Evolutionary conservation across 352 stramenopile genomes (phyloP), one percentile per base, ranked within the genome.

Genomic region (Phytopythium delawarense): DNA sequence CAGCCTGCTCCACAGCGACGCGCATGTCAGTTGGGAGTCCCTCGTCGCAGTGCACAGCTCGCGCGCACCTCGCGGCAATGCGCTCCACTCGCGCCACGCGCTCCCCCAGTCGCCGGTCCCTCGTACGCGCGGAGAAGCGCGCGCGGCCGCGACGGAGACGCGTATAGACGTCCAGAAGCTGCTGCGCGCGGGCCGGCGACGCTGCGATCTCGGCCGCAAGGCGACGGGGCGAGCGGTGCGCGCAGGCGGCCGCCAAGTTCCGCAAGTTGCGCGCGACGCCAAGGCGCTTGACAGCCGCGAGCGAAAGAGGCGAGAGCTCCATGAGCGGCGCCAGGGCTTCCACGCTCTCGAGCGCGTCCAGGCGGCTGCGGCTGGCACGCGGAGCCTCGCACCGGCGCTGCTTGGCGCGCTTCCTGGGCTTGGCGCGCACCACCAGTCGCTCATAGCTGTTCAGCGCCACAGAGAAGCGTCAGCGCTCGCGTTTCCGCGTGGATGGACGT

Each of bases 381-480:
- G 48, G 9, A 11, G 8, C 21, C 21, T 20, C 34, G 9, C 35
- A 1, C 9, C 9, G 8, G 35, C 9, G 35, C 35, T 40, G 35
- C 12, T 2, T 40, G 35, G 35, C 35, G 35, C 35, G 3, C 12
- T 11, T 16, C 35, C 12, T 40, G 35, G 35, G 56, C n/a, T 60
- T 61, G n/a, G 65, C 46, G 5, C 57, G 54, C 51, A 59, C 51
- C 42, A 79, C 71, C 56, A 82, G 50, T 11, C 68, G 59, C 52
- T 82, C 71, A 32, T 82, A 82, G 16, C 71, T 79, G 25, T 11
- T 6, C 45, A 32, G n/a, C 45, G 45, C 9, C 35, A 40, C 7
- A 40, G 9, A 40, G 35, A 40, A 40, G 35, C 9, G 35, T 40
- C 9, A 40, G 35, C 35, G 35, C 1, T 4, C 12, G 35, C 35